phyloP scores from a whole-genome alignment of 2,329 filamentous ascomycete genomes.

The Botrytis tulipae region DNA sequence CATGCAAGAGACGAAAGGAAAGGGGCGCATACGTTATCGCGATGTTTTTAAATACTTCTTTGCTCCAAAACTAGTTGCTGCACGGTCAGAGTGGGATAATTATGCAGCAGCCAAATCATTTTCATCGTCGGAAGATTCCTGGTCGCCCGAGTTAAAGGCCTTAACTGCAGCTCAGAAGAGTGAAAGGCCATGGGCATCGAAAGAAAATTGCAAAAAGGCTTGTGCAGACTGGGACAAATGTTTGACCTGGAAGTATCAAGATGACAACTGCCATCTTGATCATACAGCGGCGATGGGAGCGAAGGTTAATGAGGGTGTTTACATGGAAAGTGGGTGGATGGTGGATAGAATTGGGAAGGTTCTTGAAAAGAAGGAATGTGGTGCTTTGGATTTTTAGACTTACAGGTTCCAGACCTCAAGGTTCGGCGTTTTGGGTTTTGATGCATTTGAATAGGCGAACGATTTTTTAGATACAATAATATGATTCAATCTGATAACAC shows the following conservation, averaged over 20 bases:
- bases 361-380: conserved; percentile 20
- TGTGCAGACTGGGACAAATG: conserved; percentile 25
- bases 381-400: conserved; percentile 18
- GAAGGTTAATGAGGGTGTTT: conserved; percentile 20
- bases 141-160: not conserved
- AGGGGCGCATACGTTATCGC: conserved; percentile 20
- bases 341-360: conserved; percentile 23
- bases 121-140: not conserved
- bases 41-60: conserved; percentile 23
- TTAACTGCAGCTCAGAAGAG: not conserved
- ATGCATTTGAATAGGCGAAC: not conserved
- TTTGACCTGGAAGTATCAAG: conserved; percentile 26
- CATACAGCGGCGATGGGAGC: conserved; percentile 24
- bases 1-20: conserved; percentile 15
- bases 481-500: not conserved
- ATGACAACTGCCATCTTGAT: conserved; percentile 23
- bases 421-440: not conserved
- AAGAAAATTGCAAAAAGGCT: conserved; percentile 22
- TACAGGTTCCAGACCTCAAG: not conserved
- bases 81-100: conserved; percentile 24
- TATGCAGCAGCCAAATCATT: conserved; percentile 23
- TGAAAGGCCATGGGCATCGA: conserved; percentile 23
- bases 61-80: not conserved
- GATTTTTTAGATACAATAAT: not conserved
- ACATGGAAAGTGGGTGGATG: conserved; percentile 29